Base-by-base conservation (phyloP, 768 basidiomycete genomes). In the Strobilomyces confusus region DNA sequence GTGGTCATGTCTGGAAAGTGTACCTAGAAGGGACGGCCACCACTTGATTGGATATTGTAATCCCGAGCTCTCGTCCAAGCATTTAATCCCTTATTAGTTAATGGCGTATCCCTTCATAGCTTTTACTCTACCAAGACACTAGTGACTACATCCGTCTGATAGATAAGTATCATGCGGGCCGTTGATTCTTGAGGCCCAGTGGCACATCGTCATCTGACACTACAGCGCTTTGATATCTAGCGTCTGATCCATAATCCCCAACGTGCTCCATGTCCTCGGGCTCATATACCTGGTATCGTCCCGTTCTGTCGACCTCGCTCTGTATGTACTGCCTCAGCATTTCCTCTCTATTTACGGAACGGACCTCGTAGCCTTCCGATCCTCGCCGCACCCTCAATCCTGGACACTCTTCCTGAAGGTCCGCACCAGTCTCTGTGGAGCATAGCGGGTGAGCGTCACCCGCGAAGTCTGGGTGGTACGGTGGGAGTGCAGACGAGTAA, bases 361-460 rank as follows among this genome's bases (percentile, higher is more conserved):
- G 77, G 43, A 89, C 82, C 63, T 93, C 91, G 59, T 84, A 89
- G 5, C 91, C 91, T 70, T 93, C 92, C 14, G 89, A 92, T 20
- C 91, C 90, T 41, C 81, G 71, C 48, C 91, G 75, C 44, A 89
- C 74, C 30, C 57, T 64, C 15, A 73, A 67, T n/a, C 69, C 65
- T 29, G 60, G 65, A 20, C 63, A 59, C 20, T 70, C 67, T 40
- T 73, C 71, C n/a, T 67, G 68, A 12, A 60, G 47, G 22, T 69
- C 71, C 37, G 66, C 50, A 38, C 61, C 65, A 11, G 50, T 55
- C 5, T 63, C 65, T 25, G 51, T 17, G 41, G 60, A 50, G 26
- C 62, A 48, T 13, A 36, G 52, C 38, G 68, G 58, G 25, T 63
- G 49, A 19, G 49, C 38, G 15, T 72, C 69, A 54, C 71, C 65